These are phyloP conservation scores for Puccinia polysora DNA, from an alignment of 1,284 basidiomycete species.

Conservation along the genomic window DNA sequence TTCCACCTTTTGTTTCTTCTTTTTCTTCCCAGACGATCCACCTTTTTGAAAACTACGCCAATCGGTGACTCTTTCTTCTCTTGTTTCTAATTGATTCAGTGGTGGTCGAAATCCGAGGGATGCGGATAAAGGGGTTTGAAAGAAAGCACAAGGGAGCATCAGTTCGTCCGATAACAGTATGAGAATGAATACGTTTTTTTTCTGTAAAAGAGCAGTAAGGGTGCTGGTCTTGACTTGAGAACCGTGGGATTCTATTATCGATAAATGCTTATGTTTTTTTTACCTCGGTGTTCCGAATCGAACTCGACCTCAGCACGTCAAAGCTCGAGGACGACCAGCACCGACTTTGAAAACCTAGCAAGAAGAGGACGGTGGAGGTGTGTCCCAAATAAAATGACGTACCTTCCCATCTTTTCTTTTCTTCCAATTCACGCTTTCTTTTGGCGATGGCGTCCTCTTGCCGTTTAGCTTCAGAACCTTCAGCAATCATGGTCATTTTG, in stretches of 20 bases:
- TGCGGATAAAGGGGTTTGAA: not conserved
- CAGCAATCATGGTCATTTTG: constrained; percentile 43
- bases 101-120: no score
- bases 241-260: not conserved
- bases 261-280: no score
- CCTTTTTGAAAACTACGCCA: constrained; percentile 42
- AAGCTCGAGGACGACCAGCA: no score
- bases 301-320: no score
- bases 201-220: no score
- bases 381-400: not conserved
- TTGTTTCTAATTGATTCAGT: constrained; percentile 9
- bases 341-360: no score
- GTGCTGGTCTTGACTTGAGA: no score
- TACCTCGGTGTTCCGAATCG: no score
- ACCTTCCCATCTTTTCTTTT: constrained; percentile 43
- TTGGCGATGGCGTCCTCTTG: constrained; percentile 36
- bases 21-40: constrained; percentile 34
- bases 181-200: no score
- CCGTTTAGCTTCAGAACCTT: constrained; percentile 37
- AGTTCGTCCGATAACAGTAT: no score
- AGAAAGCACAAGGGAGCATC: no score
- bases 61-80: constrained; percentile 36
- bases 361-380: not conserved
- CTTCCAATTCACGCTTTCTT: constrained; percentile 34
- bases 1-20: constrained; percentile 36